Evolutionary conservation across 495 filamentous ascomycete species (phyloP).

Genomic region (Penicillium chermesinum): DNA sequence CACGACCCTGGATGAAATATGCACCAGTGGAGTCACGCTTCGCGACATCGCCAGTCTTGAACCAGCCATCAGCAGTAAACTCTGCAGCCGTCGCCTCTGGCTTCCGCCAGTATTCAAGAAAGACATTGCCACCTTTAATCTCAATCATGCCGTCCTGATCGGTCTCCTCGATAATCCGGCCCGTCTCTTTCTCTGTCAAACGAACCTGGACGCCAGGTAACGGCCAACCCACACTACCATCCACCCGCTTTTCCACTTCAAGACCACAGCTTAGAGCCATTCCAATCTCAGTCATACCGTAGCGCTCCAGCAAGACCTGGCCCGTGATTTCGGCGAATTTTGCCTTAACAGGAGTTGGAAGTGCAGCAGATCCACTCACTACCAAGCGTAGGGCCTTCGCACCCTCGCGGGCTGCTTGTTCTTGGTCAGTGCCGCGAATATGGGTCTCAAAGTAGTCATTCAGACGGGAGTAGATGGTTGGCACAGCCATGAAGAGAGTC

Average conservation of each 20-base stretch:
- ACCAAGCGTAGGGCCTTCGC: slow-evolving; percentile 34
- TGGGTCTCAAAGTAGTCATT: slow-evolving; percentile 42
- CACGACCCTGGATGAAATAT: slow-evolving; percentile 43
- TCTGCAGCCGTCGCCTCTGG: slow-evolving; percentile 39
- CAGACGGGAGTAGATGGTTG: slow-evolving; percentile 43
- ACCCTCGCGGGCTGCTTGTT: slow-evolving; percentile 27
- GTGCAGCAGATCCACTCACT: slow-evolving; percentile 41
- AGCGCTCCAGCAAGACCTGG: slow-evolving; percentile 40
- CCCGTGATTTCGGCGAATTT: slow-evolving; percentile 38
- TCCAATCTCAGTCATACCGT: slow-evolving; percentile 46
- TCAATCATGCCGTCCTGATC: slow-evolving; percentile 45
- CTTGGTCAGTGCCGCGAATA: slow-evolving; percentile 36
- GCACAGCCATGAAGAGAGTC: slow-evolving; percentile 44
- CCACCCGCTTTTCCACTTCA: slow-evolving; percentile 31
- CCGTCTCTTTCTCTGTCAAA: slow-evolving; percentile 38
- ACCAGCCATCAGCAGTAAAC: slow-evolving; percentile 43
- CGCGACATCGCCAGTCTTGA: slow-evolving; percentile 46
- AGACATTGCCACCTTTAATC: slow-evolving; percentile 41
- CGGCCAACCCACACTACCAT: slow-evolving; percentile 45
- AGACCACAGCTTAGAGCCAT: slow-evolving; percentile 45
- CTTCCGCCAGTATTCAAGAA: slow-evolving; percentile 41
- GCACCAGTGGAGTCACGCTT: slow-evolving; percentile 33
- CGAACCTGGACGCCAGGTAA: slow-evolving; percentile 41
- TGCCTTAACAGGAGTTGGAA: slow-evolving; percentile 38
- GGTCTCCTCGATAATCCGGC: slow-evolving; percentile 22